A percentile compares a stretch with the other conserved stretches of the same genome.
phyloP scores from a whole-genome alignment of 2,329 filamentous ascomycete species.

The Hysterium pulicare region DNA sequence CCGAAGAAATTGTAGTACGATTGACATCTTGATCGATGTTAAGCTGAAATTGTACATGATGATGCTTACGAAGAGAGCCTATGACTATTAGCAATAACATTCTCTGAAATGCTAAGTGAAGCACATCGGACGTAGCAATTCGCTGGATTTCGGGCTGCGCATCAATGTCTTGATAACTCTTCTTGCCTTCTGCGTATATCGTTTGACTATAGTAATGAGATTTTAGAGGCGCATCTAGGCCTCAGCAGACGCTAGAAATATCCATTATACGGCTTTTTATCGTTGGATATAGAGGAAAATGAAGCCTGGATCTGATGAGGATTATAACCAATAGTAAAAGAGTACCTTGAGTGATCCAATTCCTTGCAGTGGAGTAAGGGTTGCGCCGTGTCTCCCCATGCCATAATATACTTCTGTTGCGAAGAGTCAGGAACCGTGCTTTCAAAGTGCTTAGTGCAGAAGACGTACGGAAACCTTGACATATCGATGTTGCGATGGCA shows the following conservation, averaged over 20 bases:
- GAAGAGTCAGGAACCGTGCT: too few species aligned
- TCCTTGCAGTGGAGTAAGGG: slow-evolving; percentile 12
- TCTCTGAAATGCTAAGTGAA: too few species aligned
- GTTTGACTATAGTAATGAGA: too few species aligned
- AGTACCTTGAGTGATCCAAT: slow-evolving; percentile 14
- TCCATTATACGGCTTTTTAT: too few species aligned
- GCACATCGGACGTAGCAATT: too few species aligned
- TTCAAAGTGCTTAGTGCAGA: neutral
- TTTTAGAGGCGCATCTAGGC: too few species aligned
- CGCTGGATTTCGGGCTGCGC: too few species aligned
- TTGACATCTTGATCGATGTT: slow-evolving; percentile 14
- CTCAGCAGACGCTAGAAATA: too few species aligned
- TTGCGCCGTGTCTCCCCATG: slow-evolving; percentile 16
- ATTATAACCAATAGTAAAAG: slow-evolving; percentile 1
- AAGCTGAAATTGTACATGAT: slow-evolving; percentile 20
- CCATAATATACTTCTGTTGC: slow-evolving; percentile 17
- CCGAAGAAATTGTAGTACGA: slow-evolving; percentile 16
- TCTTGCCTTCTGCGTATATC: too few species aligned
- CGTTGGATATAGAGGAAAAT: too few species aligned
- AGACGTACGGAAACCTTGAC: slow-evolving; percentile 15
- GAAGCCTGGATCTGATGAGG: slow-evolving; percentile 1
- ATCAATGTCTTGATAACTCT: too few species aligned
- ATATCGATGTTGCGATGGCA: slow-evolving; percentile 15
- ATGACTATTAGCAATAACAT: too few species aligned
- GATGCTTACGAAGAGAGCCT: slow-evolving; percentile 19